phyloP scores from a whole-genome alignment of 345 rosid genomes.

The Excoecaria cochinchinensis region DNA sequence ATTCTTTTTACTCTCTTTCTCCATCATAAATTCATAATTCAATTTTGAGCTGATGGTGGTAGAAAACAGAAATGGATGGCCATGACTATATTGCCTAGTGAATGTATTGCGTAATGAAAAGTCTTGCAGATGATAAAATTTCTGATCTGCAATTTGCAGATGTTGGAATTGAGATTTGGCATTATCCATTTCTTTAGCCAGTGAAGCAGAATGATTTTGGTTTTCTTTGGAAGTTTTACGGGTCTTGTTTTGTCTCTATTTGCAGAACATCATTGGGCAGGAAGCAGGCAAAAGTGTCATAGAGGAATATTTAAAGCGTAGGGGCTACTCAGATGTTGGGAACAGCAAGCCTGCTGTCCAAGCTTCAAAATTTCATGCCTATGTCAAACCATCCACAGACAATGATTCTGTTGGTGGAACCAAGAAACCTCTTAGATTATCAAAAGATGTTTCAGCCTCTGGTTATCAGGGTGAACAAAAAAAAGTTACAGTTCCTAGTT shows the following conservation, averaged over 20 bases:
- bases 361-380: slow-evolving; percentile 60
- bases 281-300: slow-evolving; percentile 69
- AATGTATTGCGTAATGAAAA: background rate
- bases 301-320: slow-evolving; percentile 65
- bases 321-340: slow-evolving; percentile 54
- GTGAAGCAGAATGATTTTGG: background rate
- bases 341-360: slow-evolving; percentile 36
- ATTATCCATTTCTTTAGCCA: background rate
- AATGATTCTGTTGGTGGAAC: slow-evolving; percentile 37
- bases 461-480: slow-evolving; percentile 25
- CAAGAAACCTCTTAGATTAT: slow-evolving; percentile 49
- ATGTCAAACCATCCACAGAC: slow-evolving; percentile 69
- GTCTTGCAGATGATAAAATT: background rate
- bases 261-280: slow-evolving; percentile 80
- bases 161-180: background rate
- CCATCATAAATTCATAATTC: background rate
- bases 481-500: slow-evolving; percentile 24
- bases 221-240: background rate
- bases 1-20: background rate
- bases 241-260: slow-evolving; percentile 14
- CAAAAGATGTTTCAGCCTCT: slow-evolving; percentile 43
- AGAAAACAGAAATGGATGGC: background rate
- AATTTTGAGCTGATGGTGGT: background rate
- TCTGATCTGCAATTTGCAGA: background rate
- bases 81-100: background rate